phyloP scores from a whole-genome alignment of 2,329 filamentous ascomycete species.

The Podosphaera fusca region DNA sequence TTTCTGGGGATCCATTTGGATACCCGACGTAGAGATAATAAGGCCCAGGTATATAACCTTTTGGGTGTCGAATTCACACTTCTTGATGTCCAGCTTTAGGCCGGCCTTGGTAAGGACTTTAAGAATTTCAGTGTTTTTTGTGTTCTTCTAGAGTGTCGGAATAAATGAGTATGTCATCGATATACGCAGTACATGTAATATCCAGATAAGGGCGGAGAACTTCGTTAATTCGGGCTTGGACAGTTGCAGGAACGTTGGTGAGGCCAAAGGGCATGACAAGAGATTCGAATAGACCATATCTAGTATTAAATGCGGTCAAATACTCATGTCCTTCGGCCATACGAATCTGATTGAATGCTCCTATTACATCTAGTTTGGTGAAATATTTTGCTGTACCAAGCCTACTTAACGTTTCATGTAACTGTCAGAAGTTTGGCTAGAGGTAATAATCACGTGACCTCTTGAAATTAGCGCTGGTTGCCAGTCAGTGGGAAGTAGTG shows the following conservation, averaged over 20 bases:
- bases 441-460: no score
- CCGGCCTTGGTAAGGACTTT: neutral
- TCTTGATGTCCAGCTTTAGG: slow-evolving; percentile 1
- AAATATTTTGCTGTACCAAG: neutral
- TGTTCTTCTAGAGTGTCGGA: neutral
- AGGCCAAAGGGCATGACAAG: neutral
- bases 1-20: no score
- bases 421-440: no score
- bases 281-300: neutral
- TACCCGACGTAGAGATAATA: no score
- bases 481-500: no score
- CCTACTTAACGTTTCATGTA: neutral
- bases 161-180: slow-evolving; percentile 1
- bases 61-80: slow-evolving; percentile 1
- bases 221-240: neutral
- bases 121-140: neutral
- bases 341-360: neutral
- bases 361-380: slow-evolving; percentile 1
- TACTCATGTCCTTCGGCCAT: neutral
- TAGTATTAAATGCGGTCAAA: neutral
- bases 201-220: neutral
- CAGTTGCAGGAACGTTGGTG: neutral
- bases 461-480: no score
- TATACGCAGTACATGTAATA: neutral
- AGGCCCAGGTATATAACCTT: no score